Evolutionary conservation across 2,329 filamentous ascomycete genomes (phyloP).

Genomic region (Dissoconium aciculare): DNA sequence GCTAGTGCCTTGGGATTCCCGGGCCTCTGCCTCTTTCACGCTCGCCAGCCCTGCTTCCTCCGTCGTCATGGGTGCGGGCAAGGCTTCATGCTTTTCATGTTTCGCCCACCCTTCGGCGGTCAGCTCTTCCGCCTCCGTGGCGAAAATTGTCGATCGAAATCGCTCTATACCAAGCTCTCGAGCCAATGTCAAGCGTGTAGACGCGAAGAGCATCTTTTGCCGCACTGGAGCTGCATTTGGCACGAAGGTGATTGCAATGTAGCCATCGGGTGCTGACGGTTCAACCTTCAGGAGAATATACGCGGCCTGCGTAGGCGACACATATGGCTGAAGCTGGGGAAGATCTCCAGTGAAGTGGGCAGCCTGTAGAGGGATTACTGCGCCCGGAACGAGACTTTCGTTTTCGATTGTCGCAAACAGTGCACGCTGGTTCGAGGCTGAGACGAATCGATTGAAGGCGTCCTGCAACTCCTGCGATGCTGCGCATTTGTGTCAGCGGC

Average conservation of each 20-base stretch:
- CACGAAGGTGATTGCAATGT: slow-evolving; percentile 62
- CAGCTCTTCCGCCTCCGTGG: slow-evolving; percentile 54
- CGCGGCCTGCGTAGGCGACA: slow-evolving; percentile 51
- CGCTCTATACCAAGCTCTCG: slow-evolving; percentile 65
- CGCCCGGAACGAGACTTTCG: slow-evolving; percentile 51
- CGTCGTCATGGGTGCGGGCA: slow-evolving; percentile 57
- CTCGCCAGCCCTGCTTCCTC: slow-evolving; percentile 58
- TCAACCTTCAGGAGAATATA: slow-evolving; percentile 63
- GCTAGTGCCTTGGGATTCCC: slow-evolving; percentile 56
- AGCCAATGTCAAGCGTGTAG: slow-evolving; percentile 58
- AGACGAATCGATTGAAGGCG: slow-evolving; percentile 56
- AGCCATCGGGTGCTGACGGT: slow-evolving; percentile 31
- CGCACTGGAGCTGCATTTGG: slow-evolving; percentile 65
- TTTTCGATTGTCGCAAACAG: slow-evolving; percentile 55
- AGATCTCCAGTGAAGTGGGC: slow-evolving; percentile 50
- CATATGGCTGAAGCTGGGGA: slow-evolving; percentile 43
- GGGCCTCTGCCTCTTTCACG: slow-evolving; percentile 60
- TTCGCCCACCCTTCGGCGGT: slow-evolving; percentile 53
- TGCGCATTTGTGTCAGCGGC: slow-evolving; percentile 22
- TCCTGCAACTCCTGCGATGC: slow-evolving; percentile 64
- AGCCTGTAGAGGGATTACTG: slow-evolving; percentile 39
- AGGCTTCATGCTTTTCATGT: slow-evolving; percentile 51
- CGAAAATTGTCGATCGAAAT: slow-evolving; percentile 63
- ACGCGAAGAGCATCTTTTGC: slow-evolving; percentile 76
- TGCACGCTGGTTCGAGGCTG: slow-evolving; percentile 47